Base-by-base conservation (phyloP, 2,329 filamentous ascomycete species). In the Aureobasidium sp. region DNA sequence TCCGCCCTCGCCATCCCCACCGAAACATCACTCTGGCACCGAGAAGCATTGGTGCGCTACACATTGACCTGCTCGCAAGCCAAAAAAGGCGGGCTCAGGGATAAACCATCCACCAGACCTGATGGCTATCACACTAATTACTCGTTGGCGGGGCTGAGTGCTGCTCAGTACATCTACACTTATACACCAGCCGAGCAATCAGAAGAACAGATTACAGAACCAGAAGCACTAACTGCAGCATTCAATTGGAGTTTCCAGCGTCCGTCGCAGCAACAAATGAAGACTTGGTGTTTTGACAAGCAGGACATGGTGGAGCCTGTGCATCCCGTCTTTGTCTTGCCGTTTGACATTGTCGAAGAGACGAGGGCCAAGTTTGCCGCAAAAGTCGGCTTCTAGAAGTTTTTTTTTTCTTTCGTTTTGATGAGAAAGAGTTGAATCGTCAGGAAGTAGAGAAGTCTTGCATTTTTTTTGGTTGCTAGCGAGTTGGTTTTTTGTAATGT, bases 41-140 rank as follows among this genome's bases (percentile, higher is more conserved):
- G 90, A 59, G 87, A 94, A 70, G 94, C 89, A 7, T 78, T 97
- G 68, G 87, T 90, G 61, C 83, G 93, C 65, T 99, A 97, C 74
- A 94, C 97, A 64, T 80, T 97, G 15, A 86, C 84, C 67, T 97
- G 92, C 71, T 94, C 91, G 69, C 94, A 97, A 70, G 77, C 77
- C 70, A 79, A 83, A 69, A 81, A 84, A 64, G 93, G 93, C 60
- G 94, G 94, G 0, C 79, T 99, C 74, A 83, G 92, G 70, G 94
- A 99, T 76, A 99, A 99, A 77, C 94, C 94, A 15, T 87, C 88
- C 73, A 91, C 91, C 86, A 91, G 81, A 64, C 86, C 91, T 5
- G 93, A 97, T 76, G 87, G 88, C 53, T 97, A 97, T 70, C 93
- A 97, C 75, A 91, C 91, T 48, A 94, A 90, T 77, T 97, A 97